Percentiles rank a stretch among this genome's conserved stretches.
Evolutionary conservation across 108 stramenopile genomes (phyloP).

Genomic region (Cyclostephanos tholiformis): DNA sequence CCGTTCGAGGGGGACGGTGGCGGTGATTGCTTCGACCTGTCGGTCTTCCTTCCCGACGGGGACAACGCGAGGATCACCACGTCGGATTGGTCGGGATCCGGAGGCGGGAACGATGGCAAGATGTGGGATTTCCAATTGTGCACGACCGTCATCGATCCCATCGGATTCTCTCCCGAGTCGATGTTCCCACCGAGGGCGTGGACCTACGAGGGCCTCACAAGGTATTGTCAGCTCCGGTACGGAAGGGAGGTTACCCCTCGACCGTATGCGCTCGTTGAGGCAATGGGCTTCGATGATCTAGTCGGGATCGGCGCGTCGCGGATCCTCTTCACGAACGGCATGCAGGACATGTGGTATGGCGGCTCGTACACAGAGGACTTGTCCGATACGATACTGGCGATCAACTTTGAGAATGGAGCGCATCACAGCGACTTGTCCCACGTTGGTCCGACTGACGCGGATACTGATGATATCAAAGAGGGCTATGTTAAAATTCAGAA

Average conservation of each 20-base stretch:
- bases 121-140: constrained; percentile 87
- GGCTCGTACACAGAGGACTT: constrained; percentile 47
- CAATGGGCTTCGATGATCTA: constrained; percentile 70
- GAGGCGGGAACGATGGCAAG: constrained; percentile 58
- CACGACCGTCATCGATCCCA: constrained; percentile 61
- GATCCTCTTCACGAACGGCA: constrained; percentile 77
- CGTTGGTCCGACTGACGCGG: constrained; percentile 56
- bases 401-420: constrained; percentile 85
- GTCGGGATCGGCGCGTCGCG: constrained; percentile 37
- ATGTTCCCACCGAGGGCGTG: constrained; percentile 79
- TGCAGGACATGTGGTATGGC: constrained; percentile 68
- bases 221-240: constrained; percentile 71
- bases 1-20: constrained; percentile 23
- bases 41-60: constrained; percentile 63
- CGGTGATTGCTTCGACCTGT: constrained; percentile 64
- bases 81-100: constrained; percentile 74
- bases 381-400: constrained; percentile 54
- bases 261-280: constrained; percentile 56
- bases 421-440: constrained; percentile 75
- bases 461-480: constrained; percentile 70
- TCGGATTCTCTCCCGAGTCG: constrained; percentile 59
- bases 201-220: constrained; percentile 50
- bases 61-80: constrained; percentile 59
- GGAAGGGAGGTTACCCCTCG: constrained; percentile 52
- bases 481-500: constrained; percentile 56